Conservation (phyloP, 352 stramenopile genomes). For the Phytophthora litchii region DNA sequence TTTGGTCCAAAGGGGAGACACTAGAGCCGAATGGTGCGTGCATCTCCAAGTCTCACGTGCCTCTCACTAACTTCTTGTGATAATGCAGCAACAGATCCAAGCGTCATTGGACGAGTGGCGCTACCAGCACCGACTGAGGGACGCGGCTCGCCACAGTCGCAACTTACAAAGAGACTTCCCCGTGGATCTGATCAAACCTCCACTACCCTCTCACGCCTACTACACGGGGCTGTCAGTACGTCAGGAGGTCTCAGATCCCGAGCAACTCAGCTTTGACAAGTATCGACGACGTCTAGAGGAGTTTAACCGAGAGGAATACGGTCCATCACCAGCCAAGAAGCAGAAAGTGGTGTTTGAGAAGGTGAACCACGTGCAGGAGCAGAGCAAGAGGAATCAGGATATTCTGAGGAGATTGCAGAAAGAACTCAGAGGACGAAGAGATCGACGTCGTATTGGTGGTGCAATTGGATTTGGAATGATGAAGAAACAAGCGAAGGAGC, state of each 20-base stretch:
- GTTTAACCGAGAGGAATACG: conserved; percentile 55
- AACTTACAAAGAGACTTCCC: conserved; percentile 50
- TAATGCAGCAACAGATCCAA: conserved; percentile 47
- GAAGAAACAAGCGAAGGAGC: conserved; percentile 7
- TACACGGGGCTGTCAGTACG: conserved; percentile 25
- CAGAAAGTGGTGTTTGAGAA: conserved; percentile 37
- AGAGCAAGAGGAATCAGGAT: conserved; percentile 41
- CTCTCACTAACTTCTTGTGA: conserved; percentile 6
- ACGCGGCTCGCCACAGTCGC: conserved; percentile 58
- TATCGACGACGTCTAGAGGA: conserved; percentile 50
- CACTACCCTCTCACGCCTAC: conserved; percentile 1
- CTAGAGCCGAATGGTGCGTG: conserved; percentile 29
- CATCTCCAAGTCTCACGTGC: neutral
- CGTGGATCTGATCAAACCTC: conserved; percentile 40
- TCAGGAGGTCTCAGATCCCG: conserved; percentile 20
- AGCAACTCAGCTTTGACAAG: conserved; percentile 40
- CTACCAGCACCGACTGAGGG: conserved; percentile 52
- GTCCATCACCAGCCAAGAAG: conserved; percentile 31
- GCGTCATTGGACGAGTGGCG: conserved; percentile 48
- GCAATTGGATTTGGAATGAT: conserved; percentile 1
- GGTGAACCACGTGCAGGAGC: conserved; percentile 40
- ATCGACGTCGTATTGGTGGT: neutral
- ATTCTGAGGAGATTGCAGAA: conserved; percentile 44
- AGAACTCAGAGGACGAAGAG: conserved; percentile 30
- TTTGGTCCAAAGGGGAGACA: conserved; percentile 7